Evolutionary conservation across 306 rosid genomes (phyloP), one percentile per base, ranked within the genome.

Genomic region (Cicer chorassanicum): DNA sequence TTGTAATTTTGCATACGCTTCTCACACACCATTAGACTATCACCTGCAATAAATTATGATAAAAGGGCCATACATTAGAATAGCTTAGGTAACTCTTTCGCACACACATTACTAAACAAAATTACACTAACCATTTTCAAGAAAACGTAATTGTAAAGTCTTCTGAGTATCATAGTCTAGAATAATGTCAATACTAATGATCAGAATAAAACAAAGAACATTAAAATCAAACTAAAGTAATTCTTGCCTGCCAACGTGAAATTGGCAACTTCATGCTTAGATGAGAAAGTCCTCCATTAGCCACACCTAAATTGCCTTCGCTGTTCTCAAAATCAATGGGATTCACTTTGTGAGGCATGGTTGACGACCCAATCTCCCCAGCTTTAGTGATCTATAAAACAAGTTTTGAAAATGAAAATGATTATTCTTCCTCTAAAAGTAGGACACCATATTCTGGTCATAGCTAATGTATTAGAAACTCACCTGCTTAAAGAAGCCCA

Each of bases 271-370:
- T 93, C 82, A 68, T 88, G 82, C 97, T 85, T 56, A 91, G 84
- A 70, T 89, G 95, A 74, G 97, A 86, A 12, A 91, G 82, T 57
- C 81, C 78, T 73, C 88, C 93, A 79, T 82, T 87, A 80, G 96
- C 98, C 61, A 89, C 84, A 9, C 97, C 98, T 68, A 93, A 89
- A 84, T 91, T 93, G 70, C 98, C 98, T 88, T 91, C 97, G 50
- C 98, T 91, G 65, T 89, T 93, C 78, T 93, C 98, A 85, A 91
- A 93, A 87, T 93, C 98, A 84, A 93, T 93, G 8, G 98, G 98
- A 81, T 93, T 93, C 39, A 93, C 98, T 83, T 90, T 90, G 86
- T 93, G 98, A 79, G 97, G 97, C 98, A 93, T 93, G 6, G 98
- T 93, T 80, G 96, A 91, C 8, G 93, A 91, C 50, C 97, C 93